Percentiles rank a stretch among this genome's conserved stretches.
Evolutionary conservation across 495 filamentous ascomycete genomes (phyloP).

Genomic region (Cercophora newfieldiana): DNA sequence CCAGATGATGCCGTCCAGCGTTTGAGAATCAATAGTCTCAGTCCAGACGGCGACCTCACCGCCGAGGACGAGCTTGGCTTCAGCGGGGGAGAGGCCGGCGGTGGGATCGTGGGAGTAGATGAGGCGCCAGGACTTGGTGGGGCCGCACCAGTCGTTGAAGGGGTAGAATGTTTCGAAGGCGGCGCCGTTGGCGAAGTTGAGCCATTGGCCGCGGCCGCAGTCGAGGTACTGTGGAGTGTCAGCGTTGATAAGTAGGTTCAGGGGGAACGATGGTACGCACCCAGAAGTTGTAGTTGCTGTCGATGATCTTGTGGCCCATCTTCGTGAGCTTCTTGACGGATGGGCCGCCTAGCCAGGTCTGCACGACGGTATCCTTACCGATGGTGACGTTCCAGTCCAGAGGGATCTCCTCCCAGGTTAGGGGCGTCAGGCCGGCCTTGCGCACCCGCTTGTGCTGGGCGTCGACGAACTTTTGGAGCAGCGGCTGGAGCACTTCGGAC

Average conservation of each 20-base stretch:
- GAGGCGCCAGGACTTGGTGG: slow-evolving; percentile 72
- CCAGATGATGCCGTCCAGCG: slow-evolving; percentile 71
- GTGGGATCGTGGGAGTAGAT: slow-evolving; percentile 76
- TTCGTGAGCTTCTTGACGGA: slow-evolving; percentile 55
- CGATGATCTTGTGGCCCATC: slow-evolving; percentile 65
- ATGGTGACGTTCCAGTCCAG: slow-evolving; percentile 72
- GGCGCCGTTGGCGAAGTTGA: slow-evolving; percentile 58
- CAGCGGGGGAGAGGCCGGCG: slow-evolving; percentile 54
- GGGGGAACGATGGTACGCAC: slow-evolving; percentile 37
- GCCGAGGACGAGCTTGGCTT: slow-evolving; percentile 66
- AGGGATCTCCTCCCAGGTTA: slow-evolving; percentile 84
- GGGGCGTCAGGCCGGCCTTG: slow-evolving; percentile 59
- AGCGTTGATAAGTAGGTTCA: background rate
- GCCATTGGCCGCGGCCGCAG: slow-evolving; percentile 76
- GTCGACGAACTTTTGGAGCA: slow-evolving; percentile 72
- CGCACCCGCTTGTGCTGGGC: slow-evolving; percentile 60
- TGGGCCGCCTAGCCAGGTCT: slow-evolving; percentile 66
- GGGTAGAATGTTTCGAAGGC: slow-evolving; percentile 55
- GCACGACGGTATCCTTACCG: slow-evolving; percentile 61
- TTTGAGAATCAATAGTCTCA: slow-evolving; percentile 71
- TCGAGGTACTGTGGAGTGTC: slow-evolving; percentile 64
- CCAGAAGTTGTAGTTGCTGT: slow-evolving; percentile 76
- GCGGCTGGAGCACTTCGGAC: slow-evolving; percentile 59
- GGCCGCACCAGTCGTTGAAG: slow-evolving; percentile 74
- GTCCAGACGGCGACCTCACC: slow-evolving; percentile 78